phyloP scores from a whole-genome alignment of 495 filamentous ascomycete genomes.

The Hypoxylon subgilvum region DNA sequence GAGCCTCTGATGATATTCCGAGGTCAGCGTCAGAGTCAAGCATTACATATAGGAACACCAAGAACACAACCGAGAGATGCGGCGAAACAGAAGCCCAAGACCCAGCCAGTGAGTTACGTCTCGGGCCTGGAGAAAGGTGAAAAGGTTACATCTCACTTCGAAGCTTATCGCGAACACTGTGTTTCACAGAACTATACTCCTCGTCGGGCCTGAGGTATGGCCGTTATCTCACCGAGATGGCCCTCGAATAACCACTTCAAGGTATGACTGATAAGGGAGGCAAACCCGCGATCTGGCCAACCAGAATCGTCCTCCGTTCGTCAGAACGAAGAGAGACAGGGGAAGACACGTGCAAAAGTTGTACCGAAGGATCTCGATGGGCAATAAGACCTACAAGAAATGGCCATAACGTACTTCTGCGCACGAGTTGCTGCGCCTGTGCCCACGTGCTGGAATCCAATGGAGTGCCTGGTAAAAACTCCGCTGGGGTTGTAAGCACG shows the following conservation, averaged over 20 bases:
- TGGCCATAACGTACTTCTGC: slow-evolving; percentile 7
- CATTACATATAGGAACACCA: slow-evolving; percentile 18
- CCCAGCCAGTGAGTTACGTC: slow-evolving; percentile 1
- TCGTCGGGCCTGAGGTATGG: slow-evolving; percentile 11
- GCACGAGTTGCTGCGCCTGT: not conserved
- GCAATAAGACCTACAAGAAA: not conserved
- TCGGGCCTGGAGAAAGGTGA: slow-evolving; percentile 29
- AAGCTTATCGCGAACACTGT: slow-evolving; percentile 21
- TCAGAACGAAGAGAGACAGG: slow-evolving; percentile 12
- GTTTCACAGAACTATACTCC: slow-evolving; percentile 21
- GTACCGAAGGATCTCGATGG: slow-evolving; percentile 15
- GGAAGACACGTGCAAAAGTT: slow-evolving; percentile 19
- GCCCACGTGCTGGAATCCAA: slow-evolving; percentile 15
- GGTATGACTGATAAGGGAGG: not conserved
- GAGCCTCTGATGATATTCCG: slow-evolving; percentile 3
- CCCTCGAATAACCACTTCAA: slow-evolving; percentile 10
- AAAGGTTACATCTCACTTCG: not conserved
- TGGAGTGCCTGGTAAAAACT: slow-evolving; percentile 27
- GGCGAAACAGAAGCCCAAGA: slow-evolving; percentile 4
- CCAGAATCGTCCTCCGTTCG: not conserved
- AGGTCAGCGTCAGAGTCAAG: not conserved
- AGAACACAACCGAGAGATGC: not conserved
- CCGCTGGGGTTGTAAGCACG: slow-evolving; percentile 18
- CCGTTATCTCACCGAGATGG: slow-evolving; percentile 3
- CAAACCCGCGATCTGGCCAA: not conserved